Conservation (phyloP, 2,329 filamentous ascomycete species). For the Cryphonectria carpinicola region DNA sequence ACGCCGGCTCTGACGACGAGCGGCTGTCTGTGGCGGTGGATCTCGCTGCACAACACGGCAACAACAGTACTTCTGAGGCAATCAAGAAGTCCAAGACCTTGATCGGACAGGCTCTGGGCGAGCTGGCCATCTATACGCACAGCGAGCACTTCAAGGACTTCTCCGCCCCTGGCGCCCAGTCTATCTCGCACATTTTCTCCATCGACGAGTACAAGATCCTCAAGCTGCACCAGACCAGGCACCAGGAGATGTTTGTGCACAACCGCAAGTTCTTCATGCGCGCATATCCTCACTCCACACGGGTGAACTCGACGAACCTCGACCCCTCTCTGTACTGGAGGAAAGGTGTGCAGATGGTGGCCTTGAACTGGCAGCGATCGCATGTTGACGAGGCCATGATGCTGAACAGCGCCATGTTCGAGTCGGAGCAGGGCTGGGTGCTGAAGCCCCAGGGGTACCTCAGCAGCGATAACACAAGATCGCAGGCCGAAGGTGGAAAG, state of each 20-base stretch:
- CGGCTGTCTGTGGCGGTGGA: slow-evolving; percentile 28
- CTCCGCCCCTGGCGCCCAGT: slow-evolving; percentile 63
- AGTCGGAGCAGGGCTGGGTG: slow-evolving; percentile 80
- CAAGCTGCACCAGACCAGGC: slow-evolving; percentile 60
- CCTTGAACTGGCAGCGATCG: slow-evolving; percentile 90
- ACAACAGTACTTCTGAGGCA: slow-evolving; percentile 45
- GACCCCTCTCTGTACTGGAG: slow-evolving; percentile 92
- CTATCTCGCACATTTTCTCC: slow-evolving; percentile 77
- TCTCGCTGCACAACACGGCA: slow-evolving; percentile 14
- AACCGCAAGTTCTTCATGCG: slow-evolving; percentile 89
- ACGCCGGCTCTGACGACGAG: slow-evolving; percentile 51
- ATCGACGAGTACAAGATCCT: slow-evolving; percentile 81
- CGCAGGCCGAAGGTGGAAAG: slow-evolving; percentile 50
- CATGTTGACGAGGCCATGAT: slow-evolving; percentile 87
- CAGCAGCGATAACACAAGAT: slow-evolving; percentile 44
- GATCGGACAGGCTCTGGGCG: slow-evolving; percentile 73
- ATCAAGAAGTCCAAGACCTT: slow-evolving; percentile 58
- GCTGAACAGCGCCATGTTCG: slow-evolving; percentile 97
- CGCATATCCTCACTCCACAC: slow-evolving; percentile 80
- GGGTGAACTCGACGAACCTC: slow-evolving; percentile 89
- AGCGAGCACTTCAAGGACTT: slow-evolving; percentile 80
- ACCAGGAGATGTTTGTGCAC: slow-evolving; percentile 80
- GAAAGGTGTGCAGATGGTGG: slow-evolving; percentile 94
- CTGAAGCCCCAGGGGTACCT: slow-evolving; percentile 81
- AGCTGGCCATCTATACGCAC: slow-evolving; percentile 82